Evolutionary conservation across 202 grass and related monocot genomes (phyloP), one percentile per base, ranked within the genome.

Genomic region (Thinopyrum obtusiflorum): DNA sequence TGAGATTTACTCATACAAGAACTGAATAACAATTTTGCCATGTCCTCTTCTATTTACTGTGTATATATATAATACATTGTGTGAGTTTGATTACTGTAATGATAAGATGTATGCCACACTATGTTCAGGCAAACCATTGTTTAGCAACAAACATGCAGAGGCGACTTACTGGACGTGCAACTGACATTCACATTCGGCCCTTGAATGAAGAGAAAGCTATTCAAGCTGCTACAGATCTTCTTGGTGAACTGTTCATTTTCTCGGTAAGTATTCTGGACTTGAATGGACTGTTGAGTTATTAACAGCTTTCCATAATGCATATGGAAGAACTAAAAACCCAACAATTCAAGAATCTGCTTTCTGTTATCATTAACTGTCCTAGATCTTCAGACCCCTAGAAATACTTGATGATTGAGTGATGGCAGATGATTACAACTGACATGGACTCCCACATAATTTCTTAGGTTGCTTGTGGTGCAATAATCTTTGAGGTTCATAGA

Each of bases 401-500:
- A 68, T 61, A 25, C 65, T 53, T 53, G 49, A 27, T 75, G 60
- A 83, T 80, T 35, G 24, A 55, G 17, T 57, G 73, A 18, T 26
- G 64, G 68, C n/a, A 85, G 11, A 62, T 32, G 17, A 76, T 46
- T 84, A 51, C 44, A 81, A 31, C 63, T 90, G 77, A 84, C 39
- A 14, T 40, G 29, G 26, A 55, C 37, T 60, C 71, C 69, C 73
- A 29, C 40, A 68, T 79, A 33, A 70, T 88, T 81, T 68, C 29
- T 78, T 37, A 96, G 91, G 91, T 94, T 12, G 97, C 97, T 65
- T 88, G 97, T 83, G 85, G 80, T 81, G 82, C 92, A 78, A 86
- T 98, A 79, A 96, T 96, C 79, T 98, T 87, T 79, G 97, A 98
- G 86, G 97, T 98, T 72, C 97, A 96, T 80, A 94, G 91, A 88